Conservation (phyloP, 257 asterid species). For the Rauvolfia tetraphylla region DNA sequence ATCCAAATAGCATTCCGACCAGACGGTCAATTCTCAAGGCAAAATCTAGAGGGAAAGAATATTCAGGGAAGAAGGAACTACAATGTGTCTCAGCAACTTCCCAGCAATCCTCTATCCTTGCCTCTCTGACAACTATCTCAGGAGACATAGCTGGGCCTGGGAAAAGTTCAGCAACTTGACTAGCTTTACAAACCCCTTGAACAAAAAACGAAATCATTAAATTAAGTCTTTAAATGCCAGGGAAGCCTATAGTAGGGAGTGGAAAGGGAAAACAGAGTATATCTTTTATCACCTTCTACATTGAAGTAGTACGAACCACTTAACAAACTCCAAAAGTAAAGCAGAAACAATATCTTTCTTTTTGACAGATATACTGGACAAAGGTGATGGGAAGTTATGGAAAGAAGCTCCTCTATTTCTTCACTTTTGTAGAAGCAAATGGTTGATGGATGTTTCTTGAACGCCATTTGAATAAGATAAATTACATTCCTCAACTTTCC, state of each 20-base stretch:
- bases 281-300: not conserved
- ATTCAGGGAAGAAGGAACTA: constrained; percentile 85
- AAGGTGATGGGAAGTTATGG: not conserved
- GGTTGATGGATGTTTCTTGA: too few species aligned
- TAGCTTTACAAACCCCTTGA: constrained; percentile 65
- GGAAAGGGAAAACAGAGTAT: not conserved
- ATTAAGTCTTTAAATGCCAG: not conserved
- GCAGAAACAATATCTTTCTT: not conserved
- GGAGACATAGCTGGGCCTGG: constrained; percentile 68
- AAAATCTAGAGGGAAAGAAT: constrained; percentile 82
- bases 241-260: not conserved
- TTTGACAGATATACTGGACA: not conserved
- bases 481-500: not conserved
- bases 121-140: constrained; percentile 78
- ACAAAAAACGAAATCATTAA: not conserved
- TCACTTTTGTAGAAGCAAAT: not conserved
- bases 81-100: constrained; percentile 96
- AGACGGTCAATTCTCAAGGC: constrained; percentile 79
- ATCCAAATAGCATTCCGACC: constrained; percentile 81
- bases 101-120: constrained; percentile 95
- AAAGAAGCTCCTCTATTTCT: not conserved
- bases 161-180: constrained; percentile 74
- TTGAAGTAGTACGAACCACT: not conserved
- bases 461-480: not conserved
- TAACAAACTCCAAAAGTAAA: not conserved